Evolutionary conservation across 2,329 filamentous ascomycete genomes (phyloP).

Genomic region (Alternaria angustiovoidea): DNA sequence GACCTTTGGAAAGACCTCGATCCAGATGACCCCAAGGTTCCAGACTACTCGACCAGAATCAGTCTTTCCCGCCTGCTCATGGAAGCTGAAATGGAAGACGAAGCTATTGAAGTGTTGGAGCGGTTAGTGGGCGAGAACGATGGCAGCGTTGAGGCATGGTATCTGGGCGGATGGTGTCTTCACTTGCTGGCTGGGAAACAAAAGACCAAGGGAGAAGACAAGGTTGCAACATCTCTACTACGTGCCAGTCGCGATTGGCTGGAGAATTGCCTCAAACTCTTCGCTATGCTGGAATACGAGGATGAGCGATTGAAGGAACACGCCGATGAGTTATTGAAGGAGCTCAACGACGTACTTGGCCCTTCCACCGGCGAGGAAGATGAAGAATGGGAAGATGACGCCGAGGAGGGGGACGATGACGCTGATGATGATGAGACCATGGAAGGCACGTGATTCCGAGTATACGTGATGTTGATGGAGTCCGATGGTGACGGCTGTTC

Average conservation of each 20-base stretch:
- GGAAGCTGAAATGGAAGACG: slow-evolving; percentile 85
- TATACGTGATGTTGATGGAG: background rate
- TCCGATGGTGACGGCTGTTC: background rate
- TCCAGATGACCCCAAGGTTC: slow-evolving; percentile 74
- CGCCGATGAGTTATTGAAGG: slow-evolving; percentile 72
- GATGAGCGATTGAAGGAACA: slow-evolving; percentile 80
- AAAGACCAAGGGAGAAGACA: slow-evolving; percentile 61
- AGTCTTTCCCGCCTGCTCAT: slow-evolving; percentile 85
- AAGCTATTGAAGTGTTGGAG: slow-evolving; percentile 85
- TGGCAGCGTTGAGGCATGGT: slow-evolving; percentile 94
- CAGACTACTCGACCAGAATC: slow-evolving; percentile 86
- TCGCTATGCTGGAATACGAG: slow-evolving; percentile 80
- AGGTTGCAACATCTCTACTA: slow-evolving; percentile 66
- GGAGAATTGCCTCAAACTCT: slow-evolving; percentile 81
- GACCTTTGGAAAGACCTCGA: slow-evolving; percentile 83
- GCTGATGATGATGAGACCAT: slow-evolving; percentile 43
- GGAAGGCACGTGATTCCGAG: slow-evolving; percentile 46
- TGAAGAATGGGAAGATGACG: slow-evolving; percentile 53
- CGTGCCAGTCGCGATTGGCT: slow-evolving; percentile 84
- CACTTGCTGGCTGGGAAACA: slow-evolving; percentile 79
- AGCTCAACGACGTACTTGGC: slow-evolving; percentile 55
- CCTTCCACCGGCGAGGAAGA: slow-evolving; percentile 53
- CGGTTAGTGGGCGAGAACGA: slow-evolving; percentile 88
- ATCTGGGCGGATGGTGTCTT: slow-evolving; percentile 92
- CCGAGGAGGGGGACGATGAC: slow-evolving; percentile 43